Evolutionary conservation across 2,329 filamentous ascomycete species (phyloP).

Genomic region (Epichloe glyceriae): DNA sequence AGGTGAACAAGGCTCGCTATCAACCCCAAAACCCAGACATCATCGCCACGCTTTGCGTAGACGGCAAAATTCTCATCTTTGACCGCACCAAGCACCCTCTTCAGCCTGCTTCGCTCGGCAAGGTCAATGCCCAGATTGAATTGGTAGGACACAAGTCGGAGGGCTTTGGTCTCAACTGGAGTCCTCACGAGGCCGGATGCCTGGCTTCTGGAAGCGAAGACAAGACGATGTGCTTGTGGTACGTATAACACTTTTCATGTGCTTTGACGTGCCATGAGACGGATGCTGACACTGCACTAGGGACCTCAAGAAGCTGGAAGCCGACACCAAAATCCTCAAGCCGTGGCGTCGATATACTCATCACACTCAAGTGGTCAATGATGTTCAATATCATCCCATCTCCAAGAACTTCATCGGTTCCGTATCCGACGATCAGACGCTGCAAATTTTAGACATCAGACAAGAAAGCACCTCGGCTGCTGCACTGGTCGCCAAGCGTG

Average conservation of each 20-base stretch:
- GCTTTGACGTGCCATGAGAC: neutral
- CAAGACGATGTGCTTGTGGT: slow-evolving; percentile 84
- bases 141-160: slow-evolving; percentile 76
- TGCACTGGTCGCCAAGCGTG: slow-evolving; percentile 54
- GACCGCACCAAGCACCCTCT: slow-evolving; percentile 89
- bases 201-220: slow-evolving; percentile 89
- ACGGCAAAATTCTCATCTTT: slow-evolving; percentile 82
- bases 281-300: slow-evolving; percentile 24
- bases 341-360: slow-evolving; percentile 70
- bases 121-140: slow-evolving; percentile 69
- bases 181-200: slow-evolving; percentile 65
- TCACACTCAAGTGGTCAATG: slow-evolving; percentile 85
- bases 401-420: slow-evolving; percentile 78
- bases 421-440: slow-evolving; percentile 86
- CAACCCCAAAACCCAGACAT: slow-evolving; percentile 96
- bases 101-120: slow-evolving; percentile 49
- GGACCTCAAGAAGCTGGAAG: slow-evolving; percentile 68
- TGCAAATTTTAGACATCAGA: slow-evolving; percentile 85
- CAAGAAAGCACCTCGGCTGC: slow-evolving; percentile 51
- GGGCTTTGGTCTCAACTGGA: slow-evolving; percentile 91
- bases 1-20: slow-evolving; percentile 97
- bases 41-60: slow-evolving; percentile 82
- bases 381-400: slow-evolving; percentile 88
- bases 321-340: slow-evolving; percentile 55
- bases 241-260: slow-evolving; percentile 16